Percentiles rank a stretch among this genome's conserved stretches.
These are phyloP conservation scores for Syncephalastrum contaminatum DNA, from an alignment of 371 early-diverging fungal species.

Conservation along the genomic window DNA sequence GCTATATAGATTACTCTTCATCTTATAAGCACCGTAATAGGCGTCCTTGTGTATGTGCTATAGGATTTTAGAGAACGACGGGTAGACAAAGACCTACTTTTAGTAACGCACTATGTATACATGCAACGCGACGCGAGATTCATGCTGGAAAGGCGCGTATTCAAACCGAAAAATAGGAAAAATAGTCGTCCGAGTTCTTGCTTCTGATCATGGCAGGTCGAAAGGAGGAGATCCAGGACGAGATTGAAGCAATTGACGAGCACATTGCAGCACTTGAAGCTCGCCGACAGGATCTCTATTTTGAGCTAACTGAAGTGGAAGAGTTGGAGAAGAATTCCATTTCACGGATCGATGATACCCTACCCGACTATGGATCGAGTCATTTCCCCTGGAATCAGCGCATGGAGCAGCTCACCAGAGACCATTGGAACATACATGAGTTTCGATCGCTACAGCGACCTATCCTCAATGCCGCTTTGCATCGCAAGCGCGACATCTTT, in stretches of 20 bases:
- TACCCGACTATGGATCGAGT: conserved; percentile 24
- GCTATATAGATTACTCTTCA: too few relatives aligned
- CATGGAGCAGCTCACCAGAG: conserved; percentile 30
- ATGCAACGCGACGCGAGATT: too few relatives aligned
- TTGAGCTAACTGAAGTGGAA: conserved; percentile 3
- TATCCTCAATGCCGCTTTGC: conserved; percentile 74
- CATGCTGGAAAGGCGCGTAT: too few relatives aligned
- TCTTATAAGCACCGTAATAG: too few relatives aligned
- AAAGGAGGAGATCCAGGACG: conserved; percentile 13
- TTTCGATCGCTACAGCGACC: conserved; percentile 76
- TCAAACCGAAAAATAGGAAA: too few relatives aligned
- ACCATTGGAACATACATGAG: conserved; percentile 47
- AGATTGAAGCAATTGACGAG: conserved; percentile 22
- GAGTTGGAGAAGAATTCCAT: conserved; percentile 6
- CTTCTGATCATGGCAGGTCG: too few relatives aligned
- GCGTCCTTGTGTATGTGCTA: too few relatives aligned
- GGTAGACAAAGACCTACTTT: too few relatives aligned
- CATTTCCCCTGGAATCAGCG: conserved; percentile 56
- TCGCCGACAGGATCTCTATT: background rate
- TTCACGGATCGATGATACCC: background rate
- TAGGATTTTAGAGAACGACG: too few relatives aligned
- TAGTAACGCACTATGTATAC: too few relatives aligned
- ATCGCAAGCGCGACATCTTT: conserved; percentile 70
- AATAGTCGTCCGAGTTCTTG: too few relatives aligned
- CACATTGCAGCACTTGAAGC: conserved; percentile 14